Evolutionary conservation across 306 rosid species (phyloP).

Genomic region (Corylus avellana): DNA sequence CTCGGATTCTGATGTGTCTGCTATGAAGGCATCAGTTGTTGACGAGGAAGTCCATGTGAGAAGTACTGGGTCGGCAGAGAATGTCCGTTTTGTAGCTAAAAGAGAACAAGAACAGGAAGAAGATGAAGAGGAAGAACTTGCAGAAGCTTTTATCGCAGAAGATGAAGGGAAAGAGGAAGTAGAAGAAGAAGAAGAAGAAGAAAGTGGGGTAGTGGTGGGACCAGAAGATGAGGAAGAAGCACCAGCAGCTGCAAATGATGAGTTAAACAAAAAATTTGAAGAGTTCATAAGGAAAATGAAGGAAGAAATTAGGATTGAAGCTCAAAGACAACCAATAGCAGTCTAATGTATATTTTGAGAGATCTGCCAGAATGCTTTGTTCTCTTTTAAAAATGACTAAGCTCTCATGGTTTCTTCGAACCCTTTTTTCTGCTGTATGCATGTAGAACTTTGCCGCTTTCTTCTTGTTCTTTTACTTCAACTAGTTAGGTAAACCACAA

Average conservation of each 20-base stretch:
- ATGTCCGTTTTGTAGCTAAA: slow-evolving; percentile 5
- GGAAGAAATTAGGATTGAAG: slow-evolving; percentile 39
- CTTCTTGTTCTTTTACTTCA: background rate
- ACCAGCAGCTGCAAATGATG: slow-evolving; percentile 34
- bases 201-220: background rate
- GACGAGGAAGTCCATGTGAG: slow-evolving; percentile 1
- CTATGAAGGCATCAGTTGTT: slow-evolving; percentile 17
- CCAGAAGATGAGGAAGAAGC: slow-evolving; percentile 14
- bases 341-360: slow-evolving; percentile 29
- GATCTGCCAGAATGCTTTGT: slow-evolving; percentile 18
- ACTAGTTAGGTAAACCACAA: too few relatives aligned
- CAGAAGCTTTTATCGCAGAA: slow-evolving; percentile 15
- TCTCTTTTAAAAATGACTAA: slow-evolving; percentile 29
- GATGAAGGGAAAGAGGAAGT: slow-evolving; percentile 4
- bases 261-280: slow-evolving; percentile 68
- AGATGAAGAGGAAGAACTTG: slow-evolving; percentile 11
- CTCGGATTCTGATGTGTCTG: slow-evolving; percentile 23
- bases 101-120: slow-evolving; percentile 13
- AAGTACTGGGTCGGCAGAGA: background rate
- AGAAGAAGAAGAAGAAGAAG: background rate
- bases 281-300: slow-evolving; percentile 61
- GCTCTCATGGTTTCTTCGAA: background rate
- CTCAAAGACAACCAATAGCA: slow-evolving; percentile 38
- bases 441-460: background rate
- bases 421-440: background rate